A percentile compares a stretch with the other conserved stretches of the same genome.
Conservation (phyloP, 805 yeast genomes). For the Ogataea glucozyma region DNA sequence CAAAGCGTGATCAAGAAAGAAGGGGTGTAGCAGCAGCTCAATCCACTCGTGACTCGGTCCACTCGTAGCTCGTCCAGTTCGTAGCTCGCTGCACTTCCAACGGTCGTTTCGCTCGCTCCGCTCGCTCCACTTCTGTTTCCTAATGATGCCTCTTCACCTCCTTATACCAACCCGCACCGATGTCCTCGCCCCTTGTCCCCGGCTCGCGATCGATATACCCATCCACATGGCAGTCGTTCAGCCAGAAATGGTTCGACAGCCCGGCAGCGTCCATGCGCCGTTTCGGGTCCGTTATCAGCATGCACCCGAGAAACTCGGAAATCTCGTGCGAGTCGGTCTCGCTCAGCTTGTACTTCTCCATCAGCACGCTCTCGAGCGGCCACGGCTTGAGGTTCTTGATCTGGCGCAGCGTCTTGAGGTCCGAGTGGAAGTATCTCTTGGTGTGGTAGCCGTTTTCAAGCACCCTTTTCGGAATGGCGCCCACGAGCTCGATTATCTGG, state of each 20-base stretch:
- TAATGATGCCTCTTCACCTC: slow-evolving; percentile 46
- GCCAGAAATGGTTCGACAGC: slow-evolving; percentile 85
- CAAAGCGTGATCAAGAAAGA: no score
- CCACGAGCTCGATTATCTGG: slow-evolving; percentile 73
- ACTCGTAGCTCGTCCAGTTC: no score
- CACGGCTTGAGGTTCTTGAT: slow-evolving; percentile 85
- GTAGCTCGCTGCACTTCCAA: no score
- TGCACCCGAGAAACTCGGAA: slow-evolving; percentile 76
- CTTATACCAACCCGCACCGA: slow-evolving; percentile 80
- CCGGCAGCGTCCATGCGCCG: slow-evolving; percentile 95
- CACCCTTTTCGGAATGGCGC: slow-evolving; percentile 51
- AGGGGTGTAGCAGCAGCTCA: no score
- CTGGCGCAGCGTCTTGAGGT: slow-evolving; percentile 55
- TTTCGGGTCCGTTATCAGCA: slow-evolving; percentile 79
- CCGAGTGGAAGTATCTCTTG: slow-evolving; percentile 37
- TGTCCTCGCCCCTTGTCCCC: slow-evolving; percentile 82
- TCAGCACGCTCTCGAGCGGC: slow-evolving; percentile 78
- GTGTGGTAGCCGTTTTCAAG: slow-evolving; percentile 64
- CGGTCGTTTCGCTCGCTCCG: not conserved
- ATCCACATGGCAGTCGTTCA: slow-evolving; percentile 72
- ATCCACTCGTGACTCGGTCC: no score
- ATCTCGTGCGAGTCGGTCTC: slow-evolving; percentile 70
- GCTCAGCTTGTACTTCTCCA: slow-evolving; percentile 80
- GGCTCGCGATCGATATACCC: slow-evolving; percentile 77
- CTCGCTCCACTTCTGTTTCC: not conserved